Evolutionary conservation across 2,329 filamentous ascomycete genomes (phyloP), one percentile per base, ranked within the genome.

Genomic region (Zasmidium citrigriseum): DNA sequence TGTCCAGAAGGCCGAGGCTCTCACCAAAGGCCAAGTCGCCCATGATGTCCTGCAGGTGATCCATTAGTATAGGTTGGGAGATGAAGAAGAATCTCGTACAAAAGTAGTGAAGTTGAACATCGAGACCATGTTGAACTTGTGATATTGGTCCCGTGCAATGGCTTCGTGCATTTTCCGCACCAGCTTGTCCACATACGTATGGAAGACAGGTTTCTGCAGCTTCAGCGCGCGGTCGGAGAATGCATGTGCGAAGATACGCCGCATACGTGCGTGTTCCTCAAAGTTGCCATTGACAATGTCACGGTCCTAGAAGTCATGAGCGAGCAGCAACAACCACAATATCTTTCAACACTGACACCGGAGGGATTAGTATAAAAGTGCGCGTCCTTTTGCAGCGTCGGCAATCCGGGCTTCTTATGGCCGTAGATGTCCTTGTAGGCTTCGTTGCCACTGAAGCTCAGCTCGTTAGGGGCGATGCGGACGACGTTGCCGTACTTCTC

Each of bases 381-480:
- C 20, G 55, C 49, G 34, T 62, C 52, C 21, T 57, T 59, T 11
- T 47, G 24, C 9, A 57, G 24, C 12, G 46, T 49, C 11, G 47
- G 60, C 20, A 58, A 58, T 12, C 59, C 58, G 23, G 57, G 50
- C 12, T 55, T 59, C 16, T 46, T 23, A 4, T 57, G 25, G 21
- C 67, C 70, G 59, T 74, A 75, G 24, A 80, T 76, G 24, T 79
- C 76, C 61, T 74, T 73, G 75, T 79, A 83, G 2, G 70, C 71
- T 4, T 69, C 55, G 4, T 70, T 58, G 27, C 73, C 67, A 27
- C 69, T 74, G 62, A 78, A 82, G 4, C 78, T 76, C 1, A 82
- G 72, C 62, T 81, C 78, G 55, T 79, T 72, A 1, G 80, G 79
- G 2, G 72, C 74, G 41, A 81, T 69, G 10, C 80, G 76, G 5